Base-by-base conservation (phyloP, 345 rosid species). In the Rhizophora apiculata region DNA sequence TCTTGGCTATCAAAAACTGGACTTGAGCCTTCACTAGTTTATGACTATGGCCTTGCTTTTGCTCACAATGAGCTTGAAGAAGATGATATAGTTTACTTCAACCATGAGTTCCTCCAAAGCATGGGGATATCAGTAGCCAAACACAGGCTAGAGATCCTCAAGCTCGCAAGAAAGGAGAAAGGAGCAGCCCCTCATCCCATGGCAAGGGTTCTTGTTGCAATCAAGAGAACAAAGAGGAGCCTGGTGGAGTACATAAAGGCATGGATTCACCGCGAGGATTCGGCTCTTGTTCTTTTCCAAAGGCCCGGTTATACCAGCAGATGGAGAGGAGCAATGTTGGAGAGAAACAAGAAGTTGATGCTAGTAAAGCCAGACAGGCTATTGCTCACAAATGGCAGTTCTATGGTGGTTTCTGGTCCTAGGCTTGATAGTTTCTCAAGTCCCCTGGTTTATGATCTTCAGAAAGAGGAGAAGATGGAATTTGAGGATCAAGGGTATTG, bases 61-160 rank as follows among this genome's bases (percentile, higher is more conserved):
- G 72, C 89, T 24, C 84, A 90, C 64, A 92, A 95, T 61, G 96
- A 95, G 93, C 96, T 95, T 55, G 96, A 87, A 65, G 84, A 84
- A 69, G 96, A 88, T 32, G 99, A 95, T 67, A 74, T 88, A 36
- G 67, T 80, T 53, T 83, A 89, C 85, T 90, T 95, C 83, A 87
- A 84, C 85, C 99, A 95, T 64, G 97, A 95, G 68, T 92, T 95
- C 76, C 93, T 95, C 27, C 99, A 87, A n/a, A 95, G 99, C 93
- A 86, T 95, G 84, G 99, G 99, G 9, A 83, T 95, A 52, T 88
- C 96, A 22, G 85, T 95, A 65, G 97, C 99, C 72, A 95, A 92
- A 68, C 97, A 95, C 75, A 85, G 99, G 74, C 89, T 95, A 20
- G 96, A 95, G 82, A 95, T 95, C 64, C 83, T 95, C 66, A 95